These are phyloP conservation scores for Micractinium sp. DNA, from an alignment of 139 green algal genomes.

Conservation along the genomic window DNA sequence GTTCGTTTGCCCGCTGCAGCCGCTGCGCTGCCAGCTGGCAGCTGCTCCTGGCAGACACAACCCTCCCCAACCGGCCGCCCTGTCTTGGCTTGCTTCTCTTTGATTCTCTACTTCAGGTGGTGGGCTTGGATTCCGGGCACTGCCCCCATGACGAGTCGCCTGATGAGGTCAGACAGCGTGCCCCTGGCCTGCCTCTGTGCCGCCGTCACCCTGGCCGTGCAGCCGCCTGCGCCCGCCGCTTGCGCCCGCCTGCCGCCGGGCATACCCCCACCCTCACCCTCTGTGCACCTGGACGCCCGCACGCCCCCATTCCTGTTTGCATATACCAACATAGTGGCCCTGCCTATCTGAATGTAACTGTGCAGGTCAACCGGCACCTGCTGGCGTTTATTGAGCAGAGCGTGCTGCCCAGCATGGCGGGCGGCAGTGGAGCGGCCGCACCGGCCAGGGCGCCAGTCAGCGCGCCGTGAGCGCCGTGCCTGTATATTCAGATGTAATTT, in stretches of 20 bases:
- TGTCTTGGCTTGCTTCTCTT: not conserved
- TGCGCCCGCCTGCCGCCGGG: no score
- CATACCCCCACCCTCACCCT: no score
- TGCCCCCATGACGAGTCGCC: constrained; percentile 56
- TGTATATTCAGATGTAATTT: no score
- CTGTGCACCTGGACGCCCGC: no score
- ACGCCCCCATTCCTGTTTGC: no score
- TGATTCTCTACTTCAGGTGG: constrained; percentile 1
- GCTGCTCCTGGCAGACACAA: not conserved
- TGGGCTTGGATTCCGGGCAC: constrained; percentile 63
- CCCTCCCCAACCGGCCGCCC: not conserved
- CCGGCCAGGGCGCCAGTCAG: no score
- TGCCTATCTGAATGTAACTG: constrained; percentile 22
- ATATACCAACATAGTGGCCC: no score
- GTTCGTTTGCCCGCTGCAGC: not conserved
- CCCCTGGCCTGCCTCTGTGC: no score
- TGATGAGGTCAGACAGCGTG: constrained; percentile 51
- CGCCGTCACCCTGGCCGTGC: no score
- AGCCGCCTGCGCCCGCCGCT: no score
- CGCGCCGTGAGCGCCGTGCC: no score
- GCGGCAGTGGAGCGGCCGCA: no score
- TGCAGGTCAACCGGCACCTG: constrained; percentile 68
- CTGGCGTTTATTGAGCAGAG: constrained; percentile 54
- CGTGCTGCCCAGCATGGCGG: constrained; percentile 13
- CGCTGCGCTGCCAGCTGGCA: not conserved